phyloP scores from a whole-genome alignment of 257 asterid species.

The Dorcoceras hygrometricum region DNA sequence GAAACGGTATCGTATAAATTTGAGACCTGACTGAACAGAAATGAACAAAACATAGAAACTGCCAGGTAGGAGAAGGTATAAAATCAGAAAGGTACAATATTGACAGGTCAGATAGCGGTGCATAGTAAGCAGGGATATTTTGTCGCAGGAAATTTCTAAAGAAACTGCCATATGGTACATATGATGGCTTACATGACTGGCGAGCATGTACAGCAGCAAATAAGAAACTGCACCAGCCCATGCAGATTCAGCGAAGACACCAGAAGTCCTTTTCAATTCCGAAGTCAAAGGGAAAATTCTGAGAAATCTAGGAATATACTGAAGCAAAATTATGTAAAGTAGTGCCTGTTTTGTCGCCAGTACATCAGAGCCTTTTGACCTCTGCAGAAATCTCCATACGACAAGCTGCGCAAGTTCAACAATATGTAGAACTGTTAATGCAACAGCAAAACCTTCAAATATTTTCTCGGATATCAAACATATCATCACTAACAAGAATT shows the following conservation, averaged over 20 bases:
- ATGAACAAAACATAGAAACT: not conserved
- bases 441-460: slow-evolving; percentile 11
- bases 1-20: not conserved
- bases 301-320: slow-evolving; percentile 76
- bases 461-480: slow-evolving; percentile 11
- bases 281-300: slow-evolving; percentile 79
- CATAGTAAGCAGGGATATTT: not conserved
- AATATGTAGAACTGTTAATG: slow-evolving; percentile 4
- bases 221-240: slow-evolving; percentile 99
- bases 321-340: slow-evolving; percentile 73
- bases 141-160: not conserved
- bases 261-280: slow-evolving; percentile 93
- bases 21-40: not conserved
- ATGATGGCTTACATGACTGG: slow-evolving; percentile 85
- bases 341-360: slow-evolving; percentile 81
- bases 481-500: not conserved
- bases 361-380: slow-evolving; percentile 92
- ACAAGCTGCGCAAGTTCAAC: slow-evolving; percentile 60
- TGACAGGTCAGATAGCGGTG: not conserved
- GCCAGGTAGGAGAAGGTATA: not conserved
- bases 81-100: not conserved
- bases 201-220: slow-evolving; percentile 94
- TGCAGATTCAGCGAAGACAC: slow-evolving; percentile 99
- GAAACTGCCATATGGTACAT: not conserved
- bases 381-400: slow-evolving; percentile 86